A percentile compares a stretch with the other conserved stretches of the same genome.
phyloP scores from a whole-genome alignment of 768 basidiomycete genomes.

The Exsudoporus frostii region DNA sequence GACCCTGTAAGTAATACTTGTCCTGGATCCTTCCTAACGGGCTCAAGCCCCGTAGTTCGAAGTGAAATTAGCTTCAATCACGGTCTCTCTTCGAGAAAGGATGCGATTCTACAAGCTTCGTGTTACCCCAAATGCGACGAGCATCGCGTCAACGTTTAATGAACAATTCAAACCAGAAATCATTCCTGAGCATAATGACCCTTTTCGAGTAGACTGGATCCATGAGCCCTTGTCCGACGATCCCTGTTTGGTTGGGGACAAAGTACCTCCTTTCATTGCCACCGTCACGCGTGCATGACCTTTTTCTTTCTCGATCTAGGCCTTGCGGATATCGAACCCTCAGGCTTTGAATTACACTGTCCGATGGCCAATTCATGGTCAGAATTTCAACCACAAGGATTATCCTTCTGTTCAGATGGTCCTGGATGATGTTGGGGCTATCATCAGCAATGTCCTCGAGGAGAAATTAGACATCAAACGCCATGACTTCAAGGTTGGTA shows the following conservation, averaged over 20 bases:
- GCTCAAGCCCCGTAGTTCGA: conserved; percentile 53
- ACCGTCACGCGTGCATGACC: conserved; percentile 1
- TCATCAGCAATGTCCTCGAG: conserved; percentile 60
- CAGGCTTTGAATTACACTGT: conserved; percentile 64
- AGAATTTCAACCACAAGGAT: conserved; percentile 77
- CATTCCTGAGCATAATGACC: conserved; percentile 84
- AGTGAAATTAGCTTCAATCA: conserved; percentile 68
- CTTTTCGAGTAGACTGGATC: conserved; percentile 84
- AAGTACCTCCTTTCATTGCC: conserved; percentile 39
- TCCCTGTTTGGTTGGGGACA: conserved; percentile 61
- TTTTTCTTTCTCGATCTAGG: conserved; percentile 41
- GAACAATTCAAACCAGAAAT: conserved; percentile 79
- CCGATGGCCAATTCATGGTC: conserved; percentile 79
- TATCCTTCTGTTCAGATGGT: conserved; percentile 69
- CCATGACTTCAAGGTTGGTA: conserved; percentile 57
- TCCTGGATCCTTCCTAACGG: neutral
- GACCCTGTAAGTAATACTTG: conserved; percentile 52
- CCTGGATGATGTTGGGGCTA: conserved; percentile 73
- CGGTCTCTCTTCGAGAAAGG: conserved; percentile 69
- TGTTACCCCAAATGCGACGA: conserved; percentile 66
- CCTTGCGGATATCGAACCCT: conserved; percentile 68
- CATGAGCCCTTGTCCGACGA: conserved; percentile 46
- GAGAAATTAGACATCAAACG: conserved; percentile 55
- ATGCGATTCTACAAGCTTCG: conserved; percentile 85
- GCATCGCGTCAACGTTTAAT: conserved; percentile 76